Evolutionary conservation across 495 filamentous ascomycete genomes (phyloP).

Genomic region (Hypoxylon fuscum): DNA sequence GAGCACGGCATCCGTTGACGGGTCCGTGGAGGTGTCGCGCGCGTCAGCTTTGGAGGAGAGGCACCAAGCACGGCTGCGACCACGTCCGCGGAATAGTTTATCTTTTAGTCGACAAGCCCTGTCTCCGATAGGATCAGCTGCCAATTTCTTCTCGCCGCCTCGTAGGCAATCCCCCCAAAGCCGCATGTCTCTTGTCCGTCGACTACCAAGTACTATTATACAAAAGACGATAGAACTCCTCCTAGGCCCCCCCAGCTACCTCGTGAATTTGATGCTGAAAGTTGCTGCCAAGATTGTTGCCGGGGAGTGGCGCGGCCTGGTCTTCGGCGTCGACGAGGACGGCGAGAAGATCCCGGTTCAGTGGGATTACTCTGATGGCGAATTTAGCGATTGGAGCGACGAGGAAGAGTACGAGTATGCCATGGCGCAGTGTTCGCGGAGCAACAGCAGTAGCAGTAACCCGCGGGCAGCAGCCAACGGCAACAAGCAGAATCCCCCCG

Average conservation of each 20-base stretch:
- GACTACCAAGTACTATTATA: slow-evolving; percentile 72
- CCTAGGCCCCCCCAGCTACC: slow-evolving; percentile 75
- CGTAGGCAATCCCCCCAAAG: slow-evolving; percentile 42
- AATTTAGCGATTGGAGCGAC: slow-evolving; percentile 47
- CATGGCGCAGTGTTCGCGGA: slow-evolving; percentile 22
- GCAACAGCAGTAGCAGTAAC: slow-evolving; percentile 23
- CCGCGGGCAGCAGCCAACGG: slow-evolving; percentile 1
- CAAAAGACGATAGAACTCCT: slow-evolving; percentile 79
- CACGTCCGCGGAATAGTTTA: slow-evolving; percentile 42
- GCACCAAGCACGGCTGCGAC: slow-evolving; percentile 19
- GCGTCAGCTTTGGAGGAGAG: slow-evolving; percentile 24
- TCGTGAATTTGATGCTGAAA: slow-evolving; percentile 79
- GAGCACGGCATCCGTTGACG: slow-evolving; percentile 2
- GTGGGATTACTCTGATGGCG: slow-evolving; percentile 64
- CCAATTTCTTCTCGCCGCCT: slow-evolving; percentile 69
- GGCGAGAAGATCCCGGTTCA: slow-evolving; percentile 62
- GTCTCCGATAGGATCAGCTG: slow-evolving; percentile 75
- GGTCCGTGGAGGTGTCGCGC: slow-evolving; percentile 8
- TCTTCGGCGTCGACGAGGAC: slow-evolving; percentile 57
- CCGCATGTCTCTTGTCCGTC: slow-evolving; percentile 53
- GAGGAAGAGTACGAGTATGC: slow-evolving; percentile 33
- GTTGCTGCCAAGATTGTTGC: slow-evolving; percentile 79
- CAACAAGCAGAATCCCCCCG: background rate
- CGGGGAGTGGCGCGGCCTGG: slow-evolving; percentile 64
- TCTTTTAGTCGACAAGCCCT: slow-evolving; percentile 66